Evolutionary conservation across 495 filamentous ascomycete genomes (phyloP), one percentile per base, ranked within the genome.

Genomic region (Xeromyces bisporus): DNA sequence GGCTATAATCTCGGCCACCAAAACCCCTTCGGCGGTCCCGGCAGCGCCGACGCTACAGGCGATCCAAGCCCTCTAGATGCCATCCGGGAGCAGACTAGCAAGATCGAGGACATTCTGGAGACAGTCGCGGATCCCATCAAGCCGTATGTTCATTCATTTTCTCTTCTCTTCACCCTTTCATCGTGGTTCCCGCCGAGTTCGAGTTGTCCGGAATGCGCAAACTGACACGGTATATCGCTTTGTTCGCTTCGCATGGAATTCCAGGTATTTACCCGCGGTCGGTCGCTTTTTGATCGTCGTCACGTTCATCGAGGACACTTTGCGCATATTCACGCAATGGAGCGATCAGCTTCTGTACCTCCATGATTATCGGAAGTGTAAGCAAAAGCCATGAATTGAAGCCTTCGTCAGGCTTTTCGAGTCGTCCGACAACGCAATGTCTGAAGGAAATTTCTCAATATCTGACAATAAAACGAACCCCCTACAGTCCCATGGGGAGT

Each of bases 251-350:
- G n/a, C n/a, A n/a, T n/a, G n/a, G n/a, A n/a, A n/a, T n/a, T n/a
- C n/a, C 48, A 96, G 87, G 41, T 93, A 91, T 46, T 67, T 97
- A 11, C 89, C 89, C 18, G 83, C 81, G 34, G 86, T 96, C 57
- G 89, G 89, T 23, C 80, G 89, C 26, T 96, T 96, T 58, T 62
- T 97, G 42, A 97, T 97, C 43, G 89, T 97, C 17, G 89, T 94
- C 34, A 97, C 89, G 39, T 97, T 97, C 64, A 67, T 97, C 37
- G 89, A 97, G 59, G 89, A 97, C 62, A 81, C 86, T 18, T 60
- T 97, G 24, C 72, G 89, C 53, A 97, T 97, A 50, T 64, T 96
- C 47, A 96, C 91, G 39, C 89, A 97, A 76, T 97, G 89, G 89
- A 75, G 48, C 51, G 89, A 96, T 55, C 89, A 97, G 66, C 73